These are phyloP conservation scores for Millerozyma miso DNA, from an alignment of 805 yeast genomes.

Conservation along the genomic window DNA sequence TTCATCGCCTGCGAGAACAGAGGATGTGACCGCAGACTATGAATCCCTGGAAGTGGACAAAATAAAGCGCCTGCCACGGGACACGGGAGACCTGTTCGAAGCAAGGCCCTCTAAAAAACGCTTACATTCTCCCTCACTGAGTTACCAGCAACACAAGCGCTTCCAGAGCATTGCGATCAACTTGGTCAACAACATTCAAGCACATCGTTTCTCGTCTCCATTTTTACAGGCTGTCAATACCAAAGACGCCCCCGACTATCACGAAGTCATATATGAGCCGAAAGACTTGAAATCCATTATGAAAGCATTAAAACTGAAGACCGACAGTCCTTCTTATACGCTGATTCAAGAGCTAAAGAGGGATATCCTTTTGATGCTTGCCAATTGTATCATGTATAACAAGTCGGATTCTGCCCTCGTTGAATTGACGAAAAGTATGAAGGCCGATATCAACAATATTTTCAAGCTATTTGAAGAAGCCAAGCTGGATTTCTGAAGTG, in stretches of 20 bases:
- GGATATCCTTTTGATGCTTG: slow-evolving; percentile 71
- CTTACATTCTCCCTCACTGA: slow-evolving; percentile 15
- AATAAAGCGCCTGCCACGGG: background rate
- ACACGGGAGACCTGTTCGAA: background rate
- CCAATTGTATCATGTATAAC: slow-evolving; percentile 82
- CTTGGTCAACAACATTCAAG: slow-evolving; percentile 58
- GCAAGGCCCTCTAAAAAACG: slow-evolving; percentile 7
- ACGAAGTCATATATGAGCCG: slow-evolving; percentile 57
- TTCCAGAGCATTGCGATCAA: slow-evolving; percentile 61
- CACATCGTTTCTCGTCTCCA: slow-evolving; percentile 70
- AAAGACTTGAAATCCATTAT: slow-evolving; percentile 64
- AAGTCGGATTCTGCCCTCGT: slow-evolving; percentile 59
- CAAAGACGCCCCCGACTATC: slow-evolving; percentile 67
- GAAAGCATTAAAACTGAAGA: slow-evolving; percentile 46
- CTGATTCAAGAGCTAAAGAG: slow-evolving; percentile 60
- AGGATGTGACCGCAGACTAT: background rate
- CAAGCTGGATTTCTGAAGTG: slow-evolving; percentile 21
- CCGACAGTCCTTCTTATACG: slow-evolving; percentile 39
- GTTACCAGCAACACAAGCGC: slow-evolving; percentile 40
- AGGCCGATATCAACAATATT: slow-evolving; percentile 55
- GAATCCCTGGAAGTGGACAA: background rate
- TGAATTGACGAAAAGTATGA: slow-evolving; percentile 65
- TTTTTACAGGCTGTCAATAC: slow-evolving; percentile 67
- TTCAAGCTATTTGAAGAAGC: slow-evolving; percentile 59
- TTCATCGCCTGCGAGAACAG: background rate